A percentile compares a stretch with the other conserved stretches of the same genome.
These are phyloP conservation scores for Heimioporus sp. DNA, from an alignment of 768 basidiomycete genomes.

Conservation along the genomic window DNA sequence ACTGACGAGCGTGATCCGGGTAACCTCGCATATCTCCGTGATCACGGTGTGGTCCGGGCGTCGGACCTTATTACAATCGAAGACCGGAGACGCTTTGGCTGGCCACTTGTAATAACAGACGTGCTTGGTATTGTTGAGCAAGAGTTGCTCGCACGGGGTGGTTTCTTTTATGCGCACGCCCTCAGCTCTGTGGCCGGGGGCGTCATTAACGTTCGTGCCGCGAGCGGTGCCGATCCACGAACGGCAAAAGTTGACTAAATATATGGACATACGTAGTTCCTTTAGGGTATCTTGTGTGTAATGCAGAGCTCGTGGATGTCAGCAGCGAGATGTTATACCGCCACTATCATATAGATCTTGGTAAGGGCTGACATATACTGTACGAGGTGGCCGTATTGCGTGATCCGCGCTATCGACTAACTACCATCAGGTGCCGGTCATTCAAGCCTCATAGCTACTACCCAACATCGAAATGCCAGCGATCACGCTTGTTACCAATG, in stretches of 20 bases:
- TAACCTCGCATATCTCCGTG: slow-evolving; percentile 32
- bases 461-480: too few species aligned
- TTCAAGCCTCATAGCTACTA: too few species aligned
- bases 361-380: too few species aligned
- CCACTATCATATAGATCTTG: too few species aligned
- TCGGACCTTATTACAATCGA: slow-evolving; percentile 41
- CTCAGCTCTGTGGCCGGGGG: slow-evolving; percentile 43
- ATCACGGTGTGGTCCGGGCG: slow-evolving; percentile 38
- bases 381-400: too few species aligned
- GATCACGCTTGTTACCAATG: too few species aligned
- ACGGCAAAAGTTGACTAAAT: slow-evolving; percentile 36
- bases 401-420: too few species aligned
- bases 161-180: slow-evolving; percentile 43
- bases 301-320: not conserved
- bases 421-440: too few species aligned
- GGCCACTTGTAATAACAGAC: slow-evolving; percentile 43
- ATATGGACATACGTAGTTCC: not conserved
- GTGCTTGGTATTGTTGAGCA: slow-evolving; percentile 44
- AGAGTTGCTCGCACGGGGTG: slow-evolving; percentile 34
- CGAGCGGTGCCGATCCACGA: slow-evolving; percentile 38
- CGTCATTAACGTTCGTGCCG: slow-evolving; percentile 40
- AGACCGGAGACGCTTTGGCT: slow-evolving; percentile 41
- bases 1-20: slow-evolving; percentile 42
- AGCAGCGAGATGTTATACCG: too few species aligned
- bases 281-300: not conserved